phyloP scores from a whole-genome alignment of 805 yeast species.

The Spathaspora sp. region DNA sequence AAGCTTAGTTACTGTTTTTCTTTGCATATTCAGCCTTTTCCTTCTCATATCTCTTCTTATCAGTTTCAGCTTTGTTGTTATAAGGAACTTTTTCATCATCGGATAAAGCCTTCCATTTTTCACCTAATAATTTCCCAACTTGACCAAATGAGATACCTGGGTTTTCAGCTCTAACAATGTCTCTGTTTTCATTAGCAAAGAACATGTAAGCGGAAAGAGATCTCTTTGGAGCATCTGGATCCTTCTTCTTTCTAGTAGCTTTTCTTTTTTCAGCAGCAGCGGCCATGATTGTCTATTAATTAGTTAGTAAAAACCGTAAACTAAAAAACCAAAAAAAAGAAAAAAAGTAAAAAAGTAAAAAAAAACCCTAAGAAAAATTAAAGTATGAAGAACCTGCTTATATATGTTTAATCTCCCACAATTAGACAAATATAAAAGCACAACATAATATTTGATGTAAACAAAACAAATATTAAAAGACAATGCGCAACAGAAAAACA shows the following conservation, averaged over 20 bases:
- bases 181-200: constrained; percentile 97
- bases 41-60: constrained; percentile 95
- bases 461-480: neutral
- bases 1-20: constrained; percentile 12
- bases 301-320: constrained; percentile 1
- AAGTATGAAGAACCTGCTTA: neutral
- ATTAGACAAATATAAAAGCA: neutral
- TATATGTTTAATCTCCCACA: neutral
- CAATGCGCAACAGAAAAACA: neutral
- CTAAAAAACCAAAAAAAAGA: neutral
- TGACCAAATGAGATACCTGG: constrained; percentile 95
- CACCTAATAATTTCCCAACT: constrained; percentile 93
- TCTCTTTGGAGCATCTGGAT: constrained; percentile 99
- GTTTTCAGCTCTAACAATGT: constrained; percentile 90
- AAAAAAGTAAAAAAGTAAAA: too few species aligned
- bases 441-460: neutral
- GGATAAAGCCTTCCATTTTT: constrained; percentile 89
- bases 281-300: constrained; percentile 5
- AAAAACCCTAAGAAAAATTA: neutral
- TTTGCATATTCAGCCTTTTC: constrained; percentile 84
- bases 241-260: constrained; percentile 51
- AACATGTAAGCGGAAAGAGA: constrained; percentile 98
- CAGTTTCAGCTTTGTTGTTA: constrained; percentile 89
- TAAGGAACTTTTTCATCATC: constrained; percentile 85
- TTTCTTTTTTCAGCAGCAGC: constrained; percentile 37